Evolutionary conservation across 2,329 filamentous ascomycete species (phyloP), one percentile per base, ranked within the genome.

Genomic region (Apiospora aurea): DNA sequence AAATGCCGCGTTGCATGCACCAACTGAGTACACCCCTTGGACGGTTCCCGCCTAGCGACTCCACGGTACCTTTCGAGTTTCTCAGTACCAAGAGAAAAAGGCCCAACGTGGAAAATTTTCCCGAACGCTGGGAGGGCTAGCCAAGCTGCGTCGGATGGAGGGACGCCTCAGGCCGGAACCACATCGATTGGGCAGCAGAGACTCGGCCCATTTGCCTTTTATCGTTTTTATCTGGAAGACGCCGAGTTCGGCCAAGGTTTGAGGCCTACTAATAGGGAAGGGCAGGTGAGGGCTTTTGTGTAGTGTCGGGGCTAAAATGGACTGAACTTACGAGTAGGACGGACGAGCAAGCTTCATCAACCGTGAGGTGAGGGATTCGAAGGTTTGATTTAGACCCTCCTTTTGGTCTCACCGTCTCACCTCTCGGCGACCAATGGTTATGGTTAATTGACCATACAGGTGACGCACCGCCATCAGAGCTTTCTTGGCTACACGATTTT

Each of bases 101-200:
- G 47, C 68, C 29, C 34, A 26, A 69, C 49, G 34, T 57, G 68
- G 64, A 70, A 74, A 73, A 66, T 74, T 70, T 74, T 69, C 43
- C 69, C 71, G 67, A 51, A 70, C 70, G 71, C 70, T 71, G 66
- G 72, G 71, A 73, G 73, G 47, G 43, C 57, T 41, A 64, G 38
- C 53, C 21, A 61, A 61, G 53, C 18, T 61, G 53, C 29, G 53
- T 61, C 53, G 53, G 53, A 61, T 21, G 53, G 53, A 61, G 53
- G 53, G 53, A 29, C 53, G 8, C 34, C 57, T 64, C 53, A 72
- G 72, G 71, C 73, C 70, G 70, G 53, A 71, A 47, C 57, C 24
- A 61, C n/a, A 68, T 43, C 70, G 71, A 71, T 74, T 75, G 74
- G 74, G 72, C 74, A 75, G 21, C 74, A 73, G 49, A 26, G 61